Conservation (phyloP, 495 filamentous ascomycete genomes). For the Rostrohypoxylon terebratum region DNA sequence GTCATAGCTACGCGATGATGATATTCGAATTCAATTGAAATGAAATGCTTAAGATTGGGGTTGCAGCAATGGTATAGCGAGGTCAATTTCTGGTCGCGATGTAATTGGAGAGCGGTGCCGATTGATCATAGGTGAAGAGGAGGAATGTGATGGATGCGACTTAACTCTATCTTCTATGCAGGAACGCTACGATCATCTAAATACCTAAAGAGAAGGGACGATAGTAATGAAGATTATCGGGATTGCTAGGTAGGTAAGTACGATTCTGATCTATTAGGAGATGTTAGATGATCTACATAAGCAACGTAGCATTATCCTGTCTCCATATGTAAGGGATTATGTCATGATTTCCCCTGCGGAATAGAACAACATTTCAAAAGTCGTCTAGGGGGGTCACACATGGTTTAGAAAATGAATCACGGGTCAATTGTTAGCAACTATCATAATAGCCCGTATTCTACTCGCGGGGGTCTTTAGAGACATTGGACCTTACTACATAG, state of each 20-base stretch:
- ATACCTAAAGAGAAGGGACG: background rate
- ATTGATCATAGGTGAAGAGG: background rate
- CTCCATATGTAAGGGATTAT: constrained; percentile 4
- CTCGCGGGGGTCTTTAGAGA: background rate
- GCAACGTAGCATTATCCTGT: background rate
- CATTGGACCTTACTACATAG: background rate
- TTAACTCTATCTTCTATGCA: background rate
- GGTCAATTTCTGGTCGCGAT: background rate
- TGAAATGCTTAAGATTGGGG: background rate
- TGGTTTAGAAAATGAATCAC: background rate
- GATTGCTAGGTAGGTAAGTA: background rate
- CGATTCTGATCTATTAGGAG: background rate
- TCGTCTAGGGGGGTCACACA: background rate
- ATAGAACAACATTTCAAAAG: background rate
- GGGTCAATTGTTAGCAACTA: background rate
- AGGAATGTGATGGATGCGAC: background rate
- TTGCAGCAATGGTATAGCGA: background rate
- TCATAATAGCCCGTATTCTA: background rate
- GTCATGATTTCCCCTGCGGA: background rate
- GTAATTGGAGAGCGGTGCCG: background rate
- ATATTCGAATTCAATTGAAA: background rate
- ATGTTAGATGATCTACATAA: background rate
- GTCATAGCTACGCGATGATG: background rate
- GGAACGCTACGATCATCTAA: background rate
- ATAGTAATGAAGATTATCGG: background rate